These are phyloP conservation scores for Claviceps digitariae DNA, from an alignment of 2,329 filamentous ascomycete species.

Conservation along the genomic window DNA sequence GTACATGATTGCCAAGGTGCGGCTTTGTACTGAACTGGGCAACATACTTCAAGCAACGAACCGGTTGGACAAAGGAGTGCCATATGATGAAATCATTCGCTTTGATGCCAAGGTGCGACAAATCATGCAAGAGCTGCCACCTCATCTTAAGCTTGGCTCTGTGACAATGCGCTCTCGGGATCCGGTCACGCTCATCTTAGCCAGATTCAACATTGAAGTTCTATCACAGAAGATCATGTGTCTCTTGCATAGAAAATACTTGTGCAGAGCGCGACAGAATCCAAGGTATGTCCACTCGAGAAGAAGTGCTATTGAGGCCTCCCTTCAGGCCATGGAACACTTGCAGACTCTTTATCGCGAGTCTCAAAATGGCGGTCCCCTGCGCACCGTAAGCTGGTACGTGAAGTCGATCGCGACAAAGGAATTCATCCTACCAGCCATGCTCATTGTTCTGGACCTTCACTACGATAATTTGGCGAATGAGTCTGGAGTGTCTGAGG, in stretches of 20 bases:
- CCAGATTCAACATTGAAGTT: constrained; percentile 71
- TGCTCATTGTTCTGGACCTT: constrained; percentile 71
- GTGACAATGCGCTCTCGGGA: constrained; percentile 60
- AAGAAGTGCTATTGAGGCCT: constrained; percentile 72
- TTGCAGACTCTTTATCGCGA: constrained; percentile 65
- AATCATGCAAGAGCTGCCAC: constrained; percentile 55
- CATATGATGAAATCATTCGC: constrained; percentile 52
- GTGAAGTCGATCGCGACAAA: constrained; percentile 67
- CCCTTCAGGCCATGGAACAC: constrained; percentile 66
- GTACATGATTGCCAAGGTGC: constrained; percentile 65
- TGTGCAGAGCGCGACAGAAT: constrained; percentile 64
- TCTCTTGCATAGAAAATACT: constrained; percentile 77
- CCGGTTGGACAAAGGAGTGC: constrained; percentile 37
- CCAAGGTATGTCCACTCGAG: constrained; percentile 74
- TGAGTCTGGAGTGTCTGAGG: constrained; percentile 25
- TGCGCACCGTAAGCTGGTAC: constrained; percentile 65
- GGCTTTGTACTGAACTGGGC: constrained; percentile 54
- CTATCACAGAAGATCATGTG: constrained; percentile 82
- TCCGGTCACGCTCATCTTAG: constrained; percentile 72
- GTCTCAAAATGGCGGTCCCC: constrained; percentile 54
- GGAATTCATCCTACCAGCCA: constrained; percentile 76
- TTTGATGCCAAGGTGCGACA: constrained; percentile 49
- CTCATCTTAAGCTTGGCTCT: constrained; percentile 62
- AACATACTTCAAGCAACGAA: constrained; percentile 55
- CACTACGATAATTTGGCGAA: constrained; percentile 49